Base-by-base conservation (phyloP, 805 yeast genomes). In the Torulaspora maleeae region DNA sequence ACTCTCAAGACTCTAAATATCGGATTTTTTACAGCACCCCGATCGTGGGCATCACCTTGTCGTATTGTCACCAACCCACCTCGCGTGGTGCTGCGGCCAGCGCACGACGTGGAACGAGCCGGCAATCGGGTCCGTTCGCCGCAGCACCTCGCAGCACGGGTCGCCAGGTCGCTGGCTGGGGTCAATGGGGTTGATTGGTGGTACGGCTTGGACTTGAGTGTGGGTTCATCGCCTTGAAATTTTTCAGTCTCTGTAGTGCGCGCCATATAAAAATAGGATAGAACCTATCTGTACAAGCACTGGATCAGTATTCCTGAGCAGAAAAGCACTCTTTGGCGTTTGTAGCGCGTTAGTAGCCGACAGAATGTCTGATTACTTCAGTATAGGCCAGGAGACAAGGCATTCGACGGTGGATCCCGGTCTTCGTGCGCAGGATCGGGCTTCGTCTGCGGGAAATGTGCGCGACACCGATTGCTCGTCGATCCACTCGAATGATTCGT, bases 321-420 rank as follows among this genome's bases (percentile, higher is more conserved):
- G 15, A n/a, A 10, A 10, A 28, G 30, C n/a, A 32, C 35, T 32
- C 20, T 32, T 15, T 32, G 35, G 35, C 7, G 9, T n/a, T 32
- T 20, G 13, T 24, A 28, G 19, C 19, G n/a, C 25, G 27, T 5
- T 29, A 15, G 16, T 20, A 40, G 13, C n/a, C 22, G 40, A 3
- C n/a, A 41, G 32, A 20, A 56, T 56, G 60, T 51, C 59, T 28
- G 60, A 56, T 49, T 56, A 56, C 45, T 56, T 56, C 40, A 56
- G 59, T 36, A 43, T 40, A 20, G 44, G 44, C 19, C 43, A 33
- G 24, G 36, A 25, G 36, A 22, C 46, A 36, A 38, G 52, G 47
- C 28, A 25, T 20, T 38, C 47, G 13, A 28, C 20, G 25, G 19
- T 27, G 25, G 36, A 38, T 30, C 12, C 33, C 41, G 27, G 22